Percentiles rank a stretch among this genome's conserved stretches.
These are phyloP conservation scores for Hyphochytrium catenoides DNA, from an alignment of 352 stramenopile species.

Conservation along the genomic window DNA sequence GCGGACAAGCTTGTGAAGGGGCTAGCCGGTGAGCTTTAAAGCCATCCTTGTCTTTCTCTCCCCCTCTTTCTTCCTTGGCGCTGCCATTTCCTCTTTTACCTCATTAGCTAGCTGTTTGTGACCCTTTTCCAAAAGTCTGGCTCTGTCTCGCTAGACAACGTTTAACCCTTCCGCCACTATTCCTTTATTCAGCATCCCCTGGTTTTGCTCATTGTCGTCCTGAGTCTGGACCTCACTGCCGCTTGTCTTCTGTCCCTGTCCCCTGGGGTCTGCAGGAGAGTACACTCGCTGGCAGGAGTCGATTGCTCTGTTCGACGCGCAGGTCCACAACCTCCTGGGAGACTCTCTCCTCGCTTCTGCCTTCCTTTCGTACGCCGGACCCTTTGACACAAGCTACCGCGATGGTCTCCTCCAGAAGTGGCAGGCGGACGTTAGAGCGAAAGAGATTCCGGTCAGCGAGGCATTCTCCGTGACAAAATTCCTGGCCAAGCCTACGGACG, in stretches of 20 bases:
- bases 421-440: constrained; percentile 12
- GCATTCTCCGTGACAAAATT: constrained; percentile 24
- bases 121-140: too few species aligned
- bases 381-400: constrained; percentile 32
- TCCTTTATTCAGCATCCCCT: too few species aligned
- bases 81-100: too few species aligned
- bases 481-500: constrained; percentile 30
- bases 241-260: too few species aligned
- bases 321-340: constrained; percentile 20
- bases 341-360: constrained; percentile 25
- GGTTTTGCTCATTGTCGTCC: too few species aligned
- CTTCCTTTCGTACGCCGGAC: constrained; percentile 39
- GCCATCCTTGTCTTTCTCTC: constrained; percentile 48
- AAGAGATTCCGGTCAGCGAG: constrained; percentile 15
- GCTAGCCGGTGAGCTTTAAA: constrained; percentile 70
- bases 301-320: constrained; percentile 18
- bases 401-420: constrained; percentile 15
- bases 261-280: too few species aligned
- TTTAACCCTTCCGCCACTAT: too few species aligned
- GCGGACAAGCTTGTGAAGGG: constrained; percentile 33
- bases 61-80: too few species aligned
- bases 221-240: too few species aligned
- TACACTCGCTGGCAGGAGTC: constrained; percentile 24
- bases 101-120: too few species aligned
- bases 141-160: too few species aligned